phyloP scores from a whole-genome alignment of 805 yeast genomes.

The Spathaspora girioi region DNA sequence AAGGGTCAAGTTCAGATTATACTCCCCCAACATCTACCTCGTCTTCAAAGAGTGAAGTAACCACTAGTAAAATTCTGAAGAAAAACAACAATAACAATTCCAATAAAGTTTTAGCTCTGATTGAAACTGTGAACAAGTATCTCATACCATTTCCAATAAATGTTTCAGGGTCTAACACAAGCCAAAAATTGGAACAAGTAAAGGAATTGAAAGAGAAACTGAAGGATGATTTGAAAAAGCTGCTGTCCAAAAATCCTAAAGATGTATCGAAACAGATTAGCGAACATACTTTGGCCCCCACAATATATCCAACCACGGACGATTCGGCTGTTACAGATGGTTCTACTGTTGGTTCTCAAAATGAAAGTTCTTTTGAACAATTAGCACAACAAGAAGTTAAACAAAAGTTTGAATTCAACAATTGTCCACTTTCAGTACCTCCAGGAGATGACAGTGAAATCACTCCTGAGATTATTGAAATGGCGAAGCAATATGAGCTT shows the following conservation, averaged over 20 bases:
- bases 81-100: background rate
- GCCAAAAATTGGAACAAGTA: background rate
- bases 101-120: background rate
- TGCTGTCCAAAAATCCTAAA: background rate
- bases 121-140: background rate
- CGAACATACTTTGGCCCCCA: background rate
- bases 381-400: background rate
- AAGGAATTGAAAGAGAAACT: background rate
- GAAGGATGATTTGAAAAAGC: background rate
- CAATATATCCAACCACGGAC: background rate
- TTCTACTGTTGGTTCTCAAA: background rate
- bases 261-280: background rate
- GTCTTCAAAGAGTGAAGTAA: background rate
- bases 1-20: background rate
- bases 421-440: background rate
- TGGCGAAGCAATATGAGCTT: background rate
- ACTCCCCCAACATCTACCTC: background rate
- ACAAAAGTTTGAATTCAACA: too few species aligned
- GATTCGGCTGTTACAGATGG: background rate
- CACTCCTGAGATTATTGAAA: background rate
- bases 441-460: background rate
- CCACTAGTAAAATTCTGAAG: background rate
- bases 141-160: background rate
- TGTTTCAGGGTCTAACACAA: background rate
- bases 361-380: background rate